Base-by-base conservation (phyloP, 192 early-diverging fungal genomes). In the Coemansia sp. region DNA sequence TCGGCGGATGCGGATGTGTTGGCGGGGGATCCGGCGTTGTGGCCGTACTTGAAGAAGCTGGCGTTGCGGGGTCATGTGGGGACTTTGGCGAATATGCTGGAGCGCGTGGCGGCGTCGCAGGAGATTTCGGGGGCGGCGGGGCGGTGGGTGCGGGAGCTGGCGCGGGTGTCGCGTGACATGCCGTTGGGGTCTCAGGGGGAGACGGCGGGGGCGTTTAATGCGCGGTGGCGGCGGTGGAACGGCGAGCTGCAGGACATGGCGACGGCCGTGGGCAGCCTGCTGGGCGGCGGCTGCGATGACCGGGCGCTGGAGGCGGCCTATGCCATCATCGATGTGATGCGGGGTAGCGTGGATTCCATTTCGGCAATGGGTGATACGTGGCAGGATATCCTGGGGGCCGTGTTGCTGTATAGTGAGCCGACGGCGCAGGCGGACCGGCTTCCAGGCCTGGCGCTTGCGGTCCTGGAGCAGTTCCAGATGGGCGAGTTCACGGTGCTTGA, bases 371-470 rank as follows among this genome's bases (percentile, higher is more conserved):
- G 63, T 31, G 54, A 69, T 7, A 47, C 55, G 18, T 78, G 81
- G 77, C 67, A 75, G 38, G 79, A 83, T 21, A 52, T 75, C 2
- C 39, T 83, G 22, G 72, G 75, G 0, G 78, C 77, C 13, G 56
- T 65, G 4, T 51, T 79, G 3, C 48, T 80, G 38, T 83, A 79
- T 32, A 67, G 67, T 17, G 70, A 78, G 21, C 78, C 81, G 12
- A 60, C 72, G 39, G 48, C 57, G 29, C 40, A 64, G 52, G 43
- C 45, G 38, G 44, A 56, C 23, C 49, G 71, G 31, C 42, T 69
- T 29, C 53, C 66, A 14, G 42, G 28, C 1, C 34, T 71, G 39
- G 47, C 44, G 7, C 29, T 13, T 2, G 28, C 31, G 1, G 43
- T 56, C 1, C 28, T 47, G 23, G 54, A 71, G 35, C 49, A 64